Percentiles rank a stretch among this genome's conserved stretches.
These are phyloP conservation scores for Papilionanthe hybrid DNA, from an alignment of 116 monocot species.

Conservation along the genomic window DNA sequence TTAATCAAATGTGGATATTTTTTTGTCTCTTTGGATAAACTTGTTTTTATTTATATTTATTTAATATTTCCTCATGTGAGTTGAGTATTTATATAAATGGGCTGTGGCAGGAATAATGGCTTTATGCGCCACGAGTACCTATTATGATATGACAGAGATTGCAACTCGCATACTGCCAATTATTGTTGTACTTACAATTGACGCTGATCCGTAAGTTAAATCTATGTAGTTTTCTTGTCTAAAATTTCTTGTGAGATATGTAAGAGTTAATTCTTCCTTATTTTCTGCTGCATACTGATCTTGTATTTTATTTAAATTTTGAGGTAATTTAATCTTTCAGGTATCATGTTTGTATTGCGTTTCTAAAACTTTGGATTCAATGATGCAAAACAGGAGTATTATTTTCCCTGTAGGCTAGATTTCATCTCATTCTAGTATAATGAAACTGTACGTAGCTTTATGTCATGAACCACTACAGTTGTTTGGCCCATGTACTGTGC, in stretches of 20 bases:
- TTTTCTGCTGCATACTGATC: not conserved
- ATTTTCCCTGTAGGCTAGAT: not conserved
- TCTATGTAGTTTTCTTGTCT: not conserved
- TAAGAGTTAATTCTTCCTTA: not conserved
- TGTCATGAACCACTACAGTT: not conserved
- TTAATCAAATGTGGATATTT: conserved; percentile 8
- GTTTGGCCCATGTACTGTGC: not conserved
- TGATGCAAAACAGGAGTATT: not conserved
- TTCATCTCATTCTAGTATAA: not conserved
- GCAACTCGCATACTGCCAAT: conserved; percentile 90
- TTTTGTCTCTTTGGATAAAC: not conserved
- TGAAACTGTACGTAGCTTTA: not conserved
- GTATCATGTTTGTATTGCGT: not conserved
- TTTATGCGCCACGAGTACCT: conserved; percentile 83
- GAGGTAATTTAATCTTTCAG: not conserved
- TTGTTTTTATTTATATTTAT: not conserved
- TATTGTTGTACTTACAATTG: conserved; percentile 84
- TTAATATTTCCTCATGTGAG: not conserved
- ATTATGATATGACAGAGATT: conserved; percentile 97
- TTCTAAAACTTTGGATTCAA: not conserved
- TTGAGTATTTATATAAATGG: conserved; percentile 6
- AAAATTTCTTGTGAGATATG: not conserved
- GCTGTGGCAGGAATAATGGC: conserved; percentile 89
- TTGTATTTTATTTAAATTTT: not conserved
- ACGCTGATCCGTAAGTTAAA: conserved; percentile 78